A percentile compares a stretch with the other conserved stretches of the same genome.
Evolutionary conservation across 345 rosid species (phyloP).

Genomic region (Eucalyptus regnans): DNA sequence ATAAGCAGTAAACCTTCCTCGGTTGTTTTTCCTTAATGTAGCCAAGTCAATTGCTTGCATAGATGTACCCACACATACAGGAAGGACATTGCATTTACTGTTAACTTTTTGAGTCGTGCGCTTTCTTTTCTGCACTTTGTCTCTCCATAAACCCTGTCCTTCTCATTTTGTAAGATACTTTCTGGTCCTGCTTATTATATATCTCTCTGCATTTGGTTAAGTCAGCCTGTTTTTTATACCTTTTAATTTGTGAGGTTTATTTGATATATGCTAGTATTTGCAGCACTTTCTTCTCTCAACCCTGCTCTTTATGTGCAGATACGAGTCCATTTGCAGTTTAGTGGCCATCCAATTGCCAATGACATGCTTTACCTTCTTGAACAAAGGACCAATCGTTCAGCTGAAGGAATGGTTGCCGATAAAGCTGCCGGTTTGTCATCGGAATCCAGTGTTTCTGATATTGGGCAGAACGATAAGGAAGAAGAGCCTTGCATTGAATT

Average conservation of each 20-base stretch:
- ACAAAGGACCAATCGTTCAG: conserved; percentile 16
- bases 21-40: not conserved
- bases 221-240: not conserved
- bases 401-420: conserved; percentile 35
- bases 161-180: not conserved
- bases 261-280: not conserved
- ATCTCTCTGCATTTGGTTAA: not conserved
- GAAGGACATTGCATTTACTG: not conserved
- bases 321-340: conserved; percentile 77
- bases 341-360: conserved; percentile 88
- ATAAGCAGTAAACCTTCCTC: not conserved
- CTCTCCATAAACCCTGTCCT: not conserved
- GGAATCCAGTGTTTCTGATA: not conserved
- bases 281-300: not conserved
- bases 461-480: not conserved
- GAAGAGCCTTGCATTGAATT: conserved; percentile 38
- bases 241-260: not conserved
- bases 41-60: not conserved
- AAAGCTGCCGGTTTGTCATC: conserved; percentile 30
- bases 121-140: not conserved
- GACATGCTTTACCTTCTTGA: conserved; percentile 67
- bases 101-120: not conserved
- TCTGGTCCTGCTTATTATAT: not conserved
- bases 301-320: conserved; percentile 29
- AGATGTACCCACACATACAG: not conserved